phyloP scores from a whole-genome alignment of 352 stramenopile species.

The Globisporangium splendens region DNA sequence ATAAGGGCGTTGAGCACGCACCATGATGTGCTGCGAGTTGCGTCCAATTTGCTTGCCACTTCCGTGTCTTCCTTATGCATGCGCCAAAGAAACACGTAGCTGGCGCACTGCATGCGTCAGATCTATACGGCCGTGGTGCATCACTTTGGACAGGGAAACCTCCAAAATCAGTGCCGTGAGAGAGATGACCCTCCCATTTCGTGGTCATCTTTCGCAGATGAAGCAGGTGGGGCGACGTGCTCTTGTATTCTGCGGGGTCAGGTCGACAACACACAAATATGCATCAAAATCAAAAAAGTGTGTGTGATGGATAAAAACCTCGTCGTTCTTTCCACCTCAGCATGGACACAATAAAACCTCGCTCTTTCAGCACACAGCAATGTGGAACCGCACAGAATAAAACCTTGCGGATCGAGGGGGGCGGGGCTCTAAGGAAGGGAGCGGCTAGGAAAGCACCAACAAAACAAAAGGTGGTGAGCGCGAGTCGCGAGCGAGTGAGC shows the following conservation, averaged over 20 bases:
- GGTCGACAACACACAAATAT: slow-evolving; percentile 3
- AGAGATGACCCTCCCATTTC: slow-evolving; percentile 15
- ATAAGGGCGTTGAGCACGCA: background rate
- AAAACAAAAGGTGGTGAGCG: slow-evolving; percentile 24
- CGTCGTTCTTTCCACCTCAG: too few relatives aligned
- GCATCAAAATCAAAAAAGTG: slow-evolving; percentile 2
- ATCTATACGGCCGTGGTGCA: slow-evolving; percentile 15
- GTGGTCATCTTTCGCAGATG: background rate
- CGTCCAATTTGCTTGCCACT: slow-evolving; percentile 5
- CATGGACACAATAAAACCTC: too few relatives aligned
- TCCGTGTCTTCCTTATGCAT: background rate
- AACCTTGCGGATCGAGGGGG: slow-evolving; percentile 2
- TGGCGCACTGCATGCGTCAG: slow-evolving; percentile 8
- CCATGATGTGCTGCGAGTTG: slow-evolving; percentile 1
- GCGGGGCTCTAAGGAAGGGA: slow-evolving; percentile 4
- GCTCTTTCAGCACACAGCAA: too few relatives aligned
- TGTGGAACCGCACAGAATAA: too few relatives aligned
- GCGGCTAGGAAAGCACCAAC: slow-evolving; percentile 24
- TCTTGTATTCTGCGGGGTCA: slow-evolving; percentile 1
- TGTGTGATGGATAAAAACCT: background rate
- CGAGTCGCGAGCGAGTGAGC: slow-evolving; percentile 27
- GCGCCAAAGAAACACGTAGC: background rate
- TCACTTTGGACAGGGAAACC: slow-evolving; percentile 5
- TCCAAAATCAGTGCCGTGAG: background rate
- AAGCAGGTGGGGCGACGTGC: background rate